Evolutionary conservation across 2,329 filamentous ascomycete genomes (phyloP), one percentile per base, ranked within the genome.

Genomic region (Colletotrichum nymphaeae): DNA sequence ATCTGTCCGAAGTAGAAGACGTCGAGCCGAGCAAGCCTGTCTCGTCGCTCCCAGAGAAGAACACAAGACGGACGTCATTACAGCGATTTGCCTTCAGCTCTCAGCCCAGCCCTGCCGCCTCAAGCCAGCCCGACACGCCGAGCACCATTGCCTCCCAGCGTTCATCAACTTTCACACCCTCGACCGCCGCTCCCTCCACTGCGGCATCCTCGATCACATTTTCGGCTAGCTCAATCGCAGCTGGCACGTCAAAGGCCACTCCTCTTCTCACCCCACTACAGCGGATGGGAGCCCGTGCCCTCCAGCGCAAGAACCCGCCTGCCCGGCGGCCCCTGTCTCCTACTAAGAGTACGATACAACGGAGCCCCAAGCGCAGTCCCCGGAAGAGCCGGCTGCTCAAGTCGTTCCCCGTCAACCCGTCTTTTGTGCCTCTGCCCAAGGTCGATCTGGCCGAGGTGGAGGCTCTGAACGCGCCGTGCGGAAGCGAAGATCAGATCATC

Each of bases 401-500:
- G 57, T 81, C 80, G 8, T 72, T 87, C 3, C 84, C 86, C 1
- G 80, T 88, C 49, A 89, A 91, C 74, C 87, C 89, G 3, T 83
- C 88, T 0, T 88, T 88, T 76, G 84, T 91, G 6, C 88, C 89
- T 0, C 80, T 91, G 9, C 89, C 89, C 1, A 87, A 85, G 69
- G 88, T 88, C 2, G 87, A 90, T 74, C 73, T 89, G 30, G 82
- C 82, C 8, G 89, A 91, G 76, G 83, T 90, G 4, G 87, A 87
- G 76, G 86, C 87, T 2, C 78, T 90, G 55, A 88, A 89, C 76
- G 78, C 77, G 65, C 72, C 82, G 12, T 75, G 81, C 6, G 89
- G 89, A 16, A 91, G 89, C 76, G 89, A 91, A 77, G 89, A 91
- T 69, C 84, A 89, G 67, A 86, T 91, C 74, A 80, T 88, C 16